phyloP scores from a whole-genome alignment of 2,329 filamentous ascomycete species.

The Pseudocercospora vitis region DNA sequence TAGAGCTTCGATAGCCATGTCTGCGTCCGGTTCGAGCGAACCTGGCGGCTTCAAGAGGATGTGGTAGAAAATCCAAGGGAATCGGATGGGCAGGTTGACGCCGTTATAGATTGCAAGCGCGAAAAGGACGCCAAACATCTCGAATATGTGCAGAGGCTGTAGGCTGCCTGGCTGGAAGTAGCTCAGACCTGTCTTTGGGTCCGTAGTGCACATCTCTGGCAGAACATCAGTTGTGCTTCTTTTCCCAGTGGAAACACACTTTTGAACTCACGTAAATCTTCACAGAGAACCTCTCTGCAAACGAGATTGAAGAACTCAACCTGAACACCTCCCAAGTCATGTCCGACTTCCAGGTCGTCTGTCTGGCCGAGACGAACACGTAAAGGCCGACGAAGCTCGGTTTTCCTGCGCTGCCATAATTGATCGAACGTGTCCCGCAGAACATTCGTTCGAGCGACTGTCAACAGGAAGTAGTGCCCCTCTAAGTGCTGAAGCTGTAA shows the following conservation, averaged over 20 bases:
- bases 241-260: not conserved
- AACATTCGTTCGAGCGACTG: constrained; percentile 45
- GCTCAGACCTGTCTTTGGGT: constrained; percentile 71
- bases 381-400: constrained; percentile 79
- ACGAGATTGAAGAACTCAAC: constrained; percentile 92
- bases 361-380: constrained; percentile 80
- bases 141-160: constrained; percentile 85
- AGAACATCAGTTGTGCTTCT: constrained; percentile 1
- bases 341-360: constrained; percentile 78
- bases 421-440: constrained; percentile 67
- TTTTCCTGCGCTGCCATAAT: constrained; percentile 79
- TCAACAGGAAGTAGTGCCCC: constrained; percentile 45
- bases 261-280: constrained; percentile 63
- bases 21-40: not conserved
- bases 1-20: constrained; percentile 66
- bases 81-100: constrained; percentile 83
- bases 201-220: constrained; percentile 72
- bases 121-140: constrained; percentile 82
- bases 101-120: constrained; percentile 92
- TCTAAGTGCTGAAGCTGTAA: constrained; percentile 39
- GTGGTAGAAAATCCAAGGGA: constrained; percentile 80
- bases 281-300: constrained; percentile 75
- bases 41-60: constrained; percentile 61
- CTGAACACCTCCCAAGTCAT: constrained; percentile 92
- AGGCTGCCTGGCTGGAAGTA: constrained; percentile 85